These are phyloP conservation scores for Pseudogymnoascus sp. DNA, from an alignment of 2,329 filamentous ascomycete species.

Conservation along the genomic window DNA sequence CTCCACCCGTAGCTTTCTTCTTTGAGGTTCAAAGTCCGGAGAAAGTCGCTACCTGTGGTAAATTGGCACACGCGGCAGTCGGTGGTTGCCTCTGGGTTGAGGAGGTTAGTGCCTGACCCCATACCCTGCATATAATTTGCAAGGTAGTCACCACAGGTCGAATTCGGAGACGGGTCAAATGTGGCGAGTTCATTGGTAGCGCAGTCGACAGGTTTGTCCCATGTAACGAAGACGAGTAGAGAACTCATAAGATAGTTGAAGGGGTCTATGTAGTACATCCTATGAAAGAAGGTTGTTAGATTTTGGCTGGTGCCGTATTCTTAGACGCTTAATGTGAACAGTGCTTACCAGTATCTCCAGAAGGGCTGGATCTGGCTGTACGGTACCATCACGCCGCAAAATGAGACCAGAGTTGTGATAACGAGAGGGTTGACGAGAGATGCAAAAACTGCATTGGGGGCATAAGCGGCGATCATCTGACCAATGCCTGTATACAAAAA, in stretches of 20 bases:
- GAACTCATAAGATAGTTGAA: constrained; percentile 54
- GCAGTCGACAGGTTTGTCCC: constrained; percentile 40
- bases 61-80: constrained; percentile 56
- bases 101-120: constrained; percentile 36
- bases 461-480: constrained; percentile 53
- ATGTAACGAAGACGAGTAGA: constrained; percentile 46
- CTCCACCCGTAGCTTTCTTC: constrained; percentile 60
- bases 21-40: constrained; percentile 49
- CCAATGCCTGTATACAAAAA: constrained; percentile 53
- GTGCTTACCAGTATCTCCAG: constrained; percentile 43
- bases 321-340: not conserved
- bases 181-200: constrained; percentile 39
- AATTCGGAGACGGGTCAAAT: constrained; percentile 28
- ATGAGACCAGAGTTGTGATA: constrained; percentile 56
- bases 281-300: not conserved
- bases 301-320: not conserved
- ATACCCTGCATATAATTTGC: constrained; percentile 37
- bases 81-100: constrained; percentile 49
- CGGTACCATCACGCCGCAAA: constrained; percentile 68
- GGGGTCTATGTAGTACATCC: constrained; percentile 48
- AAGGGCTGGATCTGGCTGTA: constrained; percentile 54
- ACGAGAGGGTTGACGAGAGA: constrained; percentile 49
- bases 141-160: constrained; percentile 53
- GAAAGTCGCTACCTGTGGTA: constrained; percentile 49
- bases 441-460: constrained; percentile 52